Percentiles rank a stretch among this genome's conserved stretches.
These are phyloP conservation scores for Aspergillus flavus DNA, from an alignment of 2,329 filamentous ascomycete species.

Conservation along the genomic window DNA sequence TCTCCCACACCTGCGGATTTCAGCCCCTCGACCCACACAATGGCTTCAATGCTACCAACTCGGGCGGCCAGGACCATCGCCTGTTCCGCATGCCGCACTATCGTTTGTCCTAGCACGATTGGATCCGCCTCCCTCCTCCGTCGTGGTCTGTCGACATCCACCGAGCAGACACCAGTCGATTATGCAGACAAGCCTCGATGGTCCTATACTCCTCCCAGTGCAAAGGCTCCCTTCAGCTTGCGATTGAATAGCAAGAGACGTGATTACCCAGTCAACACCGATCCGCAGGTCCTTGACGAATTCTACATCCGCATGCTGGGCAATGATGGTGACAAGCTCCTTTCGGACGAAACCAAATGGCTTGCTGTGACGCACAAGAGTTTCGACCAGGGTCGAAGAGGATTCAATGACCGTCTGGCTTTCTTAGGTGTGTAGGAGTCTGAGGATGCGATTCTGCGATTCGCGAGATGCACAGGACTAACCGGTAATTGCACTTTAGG, in stretches of 20 bases:
- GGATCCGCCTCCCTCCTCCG: conserved; percentile 22
- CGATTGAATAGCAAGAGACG: conserved; percentile 37
- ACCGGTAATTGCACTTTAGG: conserved; percentile 45
- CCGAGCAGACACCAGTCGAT: conserved; percentile 33
- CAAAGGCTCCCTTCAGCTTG: conserved; percentile 66
- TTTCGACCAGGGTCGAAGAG: conserved; percentile 91
- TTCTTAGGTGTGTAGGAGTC: conserved; percentile 67
- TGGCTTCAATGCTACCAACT: conserved; percentile 54
- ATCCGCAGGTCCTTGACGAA: conserved; percentile 72
- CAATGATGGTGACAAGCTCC: conserved; percentile 67
- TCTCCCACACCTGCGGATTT: conserved; percentile 21
- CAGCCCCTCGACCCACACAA: conserved; percentile 26
- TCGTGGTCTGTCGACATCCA: conserved; percentile 32
- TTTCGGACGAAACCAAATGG: conserved; percentile 95
- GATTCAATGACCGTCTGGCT: conserved; percentile 92
- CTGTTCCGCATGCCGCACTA: conserved; percentile 33
- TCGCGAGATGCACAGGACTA: neutral
- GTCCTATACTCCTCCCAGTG: conserved; percentile 68
- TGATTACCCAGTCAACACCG: conserved; percentile 69
- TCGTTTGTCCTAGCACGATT: conserved; percentile 22
- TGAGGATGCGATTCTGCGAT: neutral
- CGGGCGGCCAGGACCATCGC: conserved; percentile 42
- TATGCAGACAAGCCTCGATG: conserved; percentile 60
- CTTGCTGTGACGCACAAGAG: conserved; percentile 96
- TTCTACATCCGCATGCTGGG: conserved; percentile 80